Evolutionary conservation across 1,284 basidiomycete species (phyloP).

Genomic region (Pseudozyma tsukubaensis): DNA sequence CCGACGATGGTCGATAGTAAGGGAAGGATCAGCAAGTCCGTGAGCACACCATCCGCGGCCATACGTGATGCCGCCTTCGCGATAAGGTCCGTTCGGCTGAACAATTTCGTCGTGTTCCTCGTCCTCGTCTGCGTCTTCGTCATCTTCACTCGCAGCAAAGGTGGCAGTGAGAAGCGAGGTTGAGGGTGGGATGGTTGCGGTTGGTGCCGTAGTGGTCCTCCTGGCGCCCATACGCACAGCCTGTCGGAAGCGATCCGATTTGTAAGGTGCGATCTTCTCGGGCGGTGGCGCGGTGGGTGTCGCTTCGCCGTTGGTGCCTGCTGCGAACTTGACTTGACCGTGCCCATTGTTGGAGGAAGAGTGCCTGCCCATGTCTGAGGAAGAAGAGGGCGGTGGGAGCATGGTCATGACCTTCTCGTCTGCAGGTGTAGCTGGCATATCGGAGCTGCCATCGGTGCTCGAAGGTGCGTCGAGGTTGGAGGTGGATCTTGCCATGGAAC

Average conservation of each 20-base stretch:
- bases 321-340: constrained; percentile 37
- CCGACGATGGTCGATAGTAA: constrained; percentile 38
- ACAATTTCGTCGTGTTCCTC: constrained; percentile 29
- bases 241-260: constrained; percentile 30
- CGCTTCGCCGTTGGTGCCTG: constrained; percentile 20
- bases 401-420: constrained; percentile 34
- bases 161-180: constrained; percentile 22
- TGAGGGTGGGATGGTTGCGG: constrained; percentile 8
- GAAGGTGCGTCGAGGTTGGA: constrained; percentile 40
- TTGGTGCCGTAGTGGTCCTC: neutral
- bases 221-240: constrained; percentile 31
- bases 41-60: constrained; percentile 55
- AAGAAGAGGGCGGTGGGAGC: constrained; percentile 6
- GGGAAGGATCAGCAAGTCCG: constrained; percentile 50
- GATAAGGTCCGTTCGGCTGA: constrained; percentile 51
- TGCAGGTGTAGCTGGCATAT: constrained; percentile 43
- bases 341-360: constrained; percentile 23
- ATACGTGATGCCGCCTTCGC: constrained; percentile 54
- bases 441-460: constrained; percentile 47
- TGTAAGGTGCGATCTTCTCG: constrained; percentile 26
- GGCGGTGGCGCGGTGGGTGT: constrained; percentile 14
- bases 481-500: constrained; percentile 28
- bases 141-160: constrained; percentile 30
- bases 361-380: constrained; percentile 12
- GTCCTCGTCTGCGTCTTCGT: constrained; percentile 13